phyloP scores from a whole-genome alignment of 768 basidiomycete genomes.

The Mycena indigotica region DNA sequence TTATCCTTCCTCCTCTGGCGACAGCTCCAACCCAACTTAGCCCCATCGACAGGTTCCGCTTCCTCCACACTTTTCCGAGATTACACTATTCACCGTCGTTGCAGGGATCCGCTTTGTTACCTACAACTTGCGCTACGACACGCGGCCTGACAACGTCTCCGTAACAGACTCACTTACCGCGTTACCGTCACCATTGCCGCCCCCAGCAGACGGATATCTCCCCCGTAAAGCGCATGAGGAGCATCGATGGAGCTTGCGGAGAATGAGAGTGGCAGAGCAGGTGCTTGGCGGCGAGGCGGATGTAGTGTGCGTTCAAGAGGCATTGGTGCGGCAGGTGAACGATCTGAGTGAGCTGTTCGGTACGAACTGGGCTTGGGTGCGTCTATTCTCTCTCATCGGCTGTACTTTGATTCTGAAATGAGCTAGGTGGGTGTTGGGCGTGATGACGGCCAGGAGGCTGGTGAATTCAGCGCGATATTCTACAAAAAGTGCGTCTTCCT shows the following conservation, averaged over 20 bases:
- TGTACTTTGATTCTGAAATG: neutral
- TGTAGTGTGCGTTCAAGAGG: conserved; percentile 47
- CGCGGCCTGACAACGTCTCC: conserved; percentile 48
- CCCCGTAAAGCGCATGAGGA: conserved; percentile 34
- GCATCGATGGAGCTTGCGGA: conserved; percentile 56
- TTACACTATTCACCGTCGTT: too few relatives aligned
- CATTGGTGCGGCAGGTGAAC: conserved; percentile 53
- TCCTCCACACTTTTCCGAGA: too few relatives aligned
- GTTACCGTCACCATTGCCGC: conserved; percentile 43
- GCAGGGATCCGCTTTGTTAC: conserved; percentile 39
- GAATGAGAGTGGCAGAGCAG: conserved; percentile 48
- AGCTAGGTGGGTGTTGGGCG: conserved; percentile 60
- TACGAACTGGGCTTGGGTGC: conserved; percentile 52
- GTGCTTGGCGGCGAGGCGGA: conserved; percentile 42
- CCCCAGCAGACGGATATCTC: conserved; percentile 31
- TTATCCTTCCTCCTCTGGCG: too few relatives aligned
- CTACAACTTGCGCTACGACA: conserved; percentile 59
- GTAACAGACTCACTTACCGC: conserved; percentile 45
- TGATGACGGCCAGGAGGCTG: conserved; percentile 53
- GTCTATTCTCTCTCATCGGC: conserved; percentile 12
- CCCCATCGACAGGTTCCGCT: too few relatives aligned
- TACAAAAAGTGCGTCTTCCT: conserved; percentile 45
- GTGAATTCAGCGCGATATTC: conserved; percentile 67
- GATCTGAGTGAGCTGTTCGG: conserved; percentile 60
- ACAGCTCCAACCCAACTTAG: too few relatives aligned